phyloP scores from a whole-genome alignment of 805 yeast species.

The Lipomyces orientalis region DNA sequence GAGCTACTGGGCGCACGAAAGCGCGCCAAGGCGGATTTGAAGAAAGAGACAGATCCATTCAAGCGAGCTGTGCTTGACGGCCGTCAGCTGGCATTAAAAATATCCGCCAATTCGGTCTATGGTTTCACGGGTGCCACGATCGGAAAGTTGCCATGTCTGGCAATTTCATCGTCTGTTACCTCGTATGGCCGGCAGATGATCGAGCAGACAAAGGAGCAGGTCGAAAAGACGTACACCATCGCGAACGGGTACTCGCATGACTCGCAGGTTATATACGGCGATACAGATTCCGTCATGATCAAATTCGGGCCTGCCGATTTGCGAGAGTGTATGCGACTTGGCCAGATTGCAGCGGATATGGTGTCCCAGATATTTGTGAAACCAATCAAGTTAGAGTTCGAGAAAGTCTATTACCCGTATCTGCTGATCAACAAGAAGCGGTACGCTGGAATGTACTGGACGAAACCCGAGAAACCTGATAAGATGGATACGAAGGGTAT shows the following conservation, averaged over 20 bases:
- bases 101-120: constrained; percentile 97
- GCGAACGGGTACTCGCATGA: constrained; percentile 84
- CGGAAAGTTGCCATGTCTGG: constrained; percentile 95
- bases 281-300: constrained; percentile 99
- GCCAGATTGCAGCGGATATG: constrained; percentile 89
- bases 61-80: constrained; percentile 93
- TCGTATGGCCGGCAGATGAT: constrained; percentile 98
- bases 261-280: constrained; percentile 94
- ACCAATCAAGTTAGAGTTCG: constrained; percentile 95
- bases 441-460: constrained; percentile 98
- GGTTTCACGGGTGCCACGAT: constrained; percentile 99
- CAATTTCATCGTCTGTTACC: constrained; percentile 93
- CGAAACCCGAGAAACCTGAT: constrained; percentile 86
- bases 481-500: constrained; percentile 98
- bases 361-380: constrained; percentile 78
- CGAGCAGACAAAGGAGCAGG: constrained; percentile 82
- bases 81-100: constrained; percentile 93
- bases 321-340: constrained; percentile 84
- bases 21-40: constrained; percentile 86
- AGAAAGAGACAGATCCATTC: constrained; percentile 93
- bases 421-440: constrained; percentile 92
- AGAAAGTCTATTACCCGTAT: constrained; percentile 95
- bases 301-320: constrained; percentile 86
- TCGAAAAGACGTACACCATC: constrained; percentile 77
- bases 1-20: constrained; percentile 92